Conservation (phyloP, 1,284 basidiomycete species). For the Cystobasidium pallidum region DNA sequence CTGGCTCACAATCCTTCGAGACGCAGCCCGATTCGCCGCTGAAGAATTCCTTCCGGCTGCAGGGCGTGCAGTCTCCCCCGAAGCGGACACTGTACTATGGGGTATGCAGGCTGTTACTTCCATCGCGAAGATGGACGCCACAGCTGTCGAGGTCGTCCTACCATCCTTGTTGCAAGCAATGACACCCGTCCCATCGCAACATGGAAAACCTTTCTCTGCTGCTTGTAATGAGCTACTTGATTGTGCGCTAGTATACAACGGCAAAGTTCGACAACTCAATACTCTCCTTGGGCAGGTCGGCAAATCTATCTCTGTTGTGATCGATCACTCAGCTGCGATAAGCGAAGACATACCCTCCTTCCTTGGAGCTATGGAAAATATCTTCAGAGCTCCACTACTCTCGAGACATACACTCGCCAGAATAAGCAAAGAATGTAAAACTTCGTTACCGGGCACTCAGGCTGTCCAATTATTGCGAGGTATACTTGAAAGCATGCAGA, state of each 20-base stretch:
- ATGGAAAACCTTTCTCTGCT: neutral
- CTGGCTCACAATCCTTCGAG: constrained; percentile 27
- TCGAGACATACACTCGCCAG: constrained; percentile 10
- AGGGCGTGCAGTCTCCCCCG: neutral
- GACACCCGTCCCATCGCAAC: neutral
- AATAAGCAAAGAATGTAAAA: constrained; percentile 25
- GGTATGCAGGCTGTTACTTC: constrained; percentile 8
- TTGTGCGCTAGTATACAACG: constrained; percentile 21
- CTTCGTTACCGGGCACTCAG: constrained; percentile 20
- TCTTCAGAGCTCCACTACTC: constrained; percentile 20
- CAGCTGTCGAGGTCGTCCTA: constrained; percentile 8
- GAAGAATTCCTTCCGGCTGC: neutral
- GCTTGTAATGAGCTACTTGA: constrained; percentile 15
- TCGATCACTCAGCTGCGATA: neutral
- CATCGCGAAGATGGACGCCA: constrained; percentile 29
- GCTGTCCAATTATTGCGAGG: neutral
- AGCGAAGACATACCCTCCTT: constrained; percentile 1
- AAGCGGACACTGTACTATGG: neutral
- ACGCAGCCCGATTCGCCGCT: neutral
- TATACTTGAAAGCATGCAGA: neutral
- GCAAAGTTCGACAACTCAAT: constrained; percentile 32
- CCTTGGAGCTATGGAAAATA: neutral
- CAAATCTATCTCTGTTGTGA: neutral
- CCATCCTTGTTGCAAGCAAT: constrained; percentile 1
- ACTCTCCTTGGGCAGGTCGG: neutral